Percentiles rank a stretch among this genome's conserved stretches.
phyloP scores from a whole-genome alignment of 192 early-diverging fungal genomes.

The Entomortierella beljakovae region DNA sequence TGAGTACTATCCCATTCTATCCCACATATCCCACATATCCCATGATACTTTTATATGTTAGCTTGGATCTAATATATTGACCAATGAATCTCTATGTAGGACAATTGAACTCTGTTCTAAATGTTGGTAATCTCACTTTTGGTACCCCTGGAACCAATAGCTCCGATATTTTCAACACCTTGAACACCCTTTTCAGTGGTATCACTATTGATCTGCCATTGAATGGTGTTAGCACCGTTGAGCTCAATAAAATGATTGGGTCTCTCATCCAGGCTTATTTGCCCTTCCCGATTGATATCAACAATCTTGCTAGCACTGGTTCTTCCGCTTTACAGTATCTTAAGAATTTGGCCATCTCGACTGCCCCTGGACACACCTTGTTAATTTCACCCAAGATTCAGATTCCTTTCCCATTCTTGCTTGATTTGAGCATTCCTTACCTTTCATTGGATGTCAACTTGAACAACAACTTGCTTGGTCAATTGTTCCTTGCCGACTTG shows the following conservation, averaged over 20 bases:
- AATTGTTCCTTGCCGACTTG: slow-evolving; percentile 33
- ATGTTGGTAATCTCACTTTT: slow-evolving; percentile 47
- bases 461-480: slow-evolving; percentile 28
- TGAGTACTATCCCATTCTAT: background rate
- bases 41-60: too few relatives aligned
- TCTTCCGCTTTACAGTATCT: slow-evolving; percentile 32
- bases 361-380: slow-evolving; percentile 46
- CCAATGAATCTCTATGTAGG: slow-evolving; percentile 6
- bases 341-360: slow-evolving; percentile 35
- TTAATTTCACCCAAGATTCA: slow-evolving; percentile 36
- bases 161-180: background rate
- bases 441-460: slow-evolving; percentile 44
- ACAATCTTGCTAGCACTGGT: slow-evolving; percentile 19
- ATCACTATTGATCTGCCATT: slow-evolving; percentile 34
- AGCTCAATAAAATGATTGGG: slow-evolving; percentile 25
- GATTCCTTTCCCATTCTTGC: slow-evolving; percentile 33
- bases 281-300: slow-evolving; percentile 37
- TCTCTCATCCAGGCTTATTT: slow-evolving; percentile 28
- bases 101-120: slow-evolving; percentile 33
- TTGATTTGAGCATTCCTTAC: slow-evolving; percentile 51
- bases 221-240: slow-evolving; percentile 38
- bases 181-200: slow-evolving; percentile 39
- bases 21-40: background rate
- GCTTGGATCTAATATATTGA: background rate
- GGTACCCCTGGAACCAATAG: slow-evolving; percentile 15